These are phyloP conservation scores for Lippia alba DNA, from an alignment of 305 asterid genomes.

Conservation along the genomic window DNA sequence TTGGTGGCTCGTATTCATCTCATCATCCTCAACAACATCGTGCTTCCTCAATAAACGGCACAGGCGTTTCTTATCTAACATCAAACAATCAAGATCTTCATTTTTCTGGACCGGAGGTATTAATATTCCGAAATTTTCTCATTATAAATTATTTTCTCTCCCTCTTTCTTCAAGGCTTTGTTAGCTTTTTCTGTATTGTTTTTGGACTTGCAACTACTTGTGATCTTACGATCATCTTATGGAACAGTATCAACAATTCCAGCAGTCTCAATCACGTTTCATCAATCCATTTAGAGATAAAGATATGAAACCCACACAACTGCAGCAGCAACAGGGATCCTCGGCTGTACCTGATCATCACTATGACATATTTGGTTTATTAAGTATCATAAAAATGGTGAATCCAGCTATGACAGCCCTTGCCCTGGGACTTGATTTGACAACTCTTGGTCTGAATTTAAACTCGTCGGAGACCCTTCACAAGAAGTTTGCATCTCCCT, in stretches of 20 bases:
- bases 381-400: conserved; percentile 64
- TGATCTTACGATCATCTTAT: conserved; percentile 48
- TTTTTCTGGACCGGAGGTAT: conserved; percentile 81
- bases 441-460: conserved; percentile 81
- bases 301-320: conserved; percentile 47
- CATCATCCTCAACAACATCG: conserved; percentile 84
- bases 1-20: conserved; percentile 76
- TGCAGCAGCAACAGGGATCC: conserved; percentile 35
- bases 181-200: conserved; percentile 34
- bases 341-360: conserved; percentile 64
- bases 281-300: conserved; percentile 68
- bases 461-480: conserved; percentile 80
- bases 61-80: conserved; percentile 64
- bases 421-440: conserved; percentile 80
- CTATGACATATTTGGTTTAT: conserved; percentile 77
- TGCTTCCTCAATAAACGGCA: conserved; percentile 62
- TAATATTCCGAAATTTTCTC: not conserved
- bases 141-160: conserved; percentile 15
- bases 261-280: conserved; percentile 74
- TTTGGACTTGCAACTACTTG: conserved; percentile 44
- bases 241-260: conserved; percentile 80
- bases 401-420: conserved; percentile 73
- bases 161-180: conserved; percentile 7
- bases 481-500: conserved; percentile 87
- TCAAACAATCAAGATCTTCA: conserved; percentile 74